These are phyloP conservation scores for Starmerella gropengiesseri DNA, from an alignment of 805 yeast genomes.

Conservation along the genomic window DNA sequence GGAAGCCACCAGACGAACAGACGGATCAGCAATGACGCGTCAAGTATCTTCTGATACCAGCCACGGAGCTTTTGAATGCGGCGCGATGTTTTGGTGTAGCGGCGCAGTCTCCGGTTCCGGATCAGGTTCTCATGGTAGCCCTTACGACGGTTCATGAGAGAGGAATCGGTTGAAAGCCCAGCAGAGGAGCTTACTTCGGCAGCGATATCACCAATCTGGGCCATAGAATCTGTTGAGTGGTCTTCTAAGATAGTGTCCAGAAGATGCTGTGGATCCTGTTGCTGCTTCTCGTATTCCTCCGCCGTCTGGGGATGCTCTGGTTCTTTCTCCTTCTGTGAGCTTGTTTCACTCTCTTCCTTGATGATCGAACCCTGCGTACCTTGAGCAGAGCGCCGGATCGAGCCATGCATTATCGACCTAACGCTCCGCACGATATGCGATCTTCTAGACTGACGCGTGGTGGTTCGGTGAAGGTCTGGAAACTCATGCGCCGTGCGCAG, in stretches of 20 bases:
- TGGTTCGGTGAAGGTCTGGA: slow-evolving; percentile 1
- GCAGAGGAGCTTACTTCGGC: slow-evolving; percentile 9
- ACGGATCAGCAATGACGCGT: slow-evolving; percentile 27
- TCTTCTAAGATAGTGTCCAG: slow-evolving; percentile 23
- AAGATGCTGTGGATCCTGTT: slow-evolving; percentile 21
- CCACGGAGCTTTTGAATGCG: slow-evolving; percentile 16
- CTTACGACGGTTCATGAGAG: slow-evolving; percentile 6
- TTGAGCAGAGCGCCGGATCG: background rate
- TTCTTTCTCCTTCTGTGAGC: background rate
- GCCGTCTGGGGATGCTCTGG: background rate
- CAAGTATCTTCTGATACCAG: slow-evolving; percentile 16
- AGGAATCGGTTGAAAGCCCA: background rate
- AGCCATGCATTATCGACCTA: slow-evolving; percentile 1
- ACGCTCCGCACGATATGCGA: slow-evolving; percentile 1
- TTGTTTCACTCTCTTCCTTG: slow-evolving; percentile 1
- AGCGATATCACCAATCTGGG: slow-evolving; percentile 22
- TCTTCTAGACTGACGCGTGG: no score
- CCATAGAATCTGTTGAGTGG: slow-evolving; percentile 16
- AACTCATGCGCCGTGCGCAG: slow-evolving; percentile 6
- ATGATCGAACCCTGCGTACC: background rate
- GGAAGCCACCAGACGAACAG: slow-evolving; percentile 32
- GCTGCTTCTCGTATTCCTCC: slow-evolving; percentile 9
- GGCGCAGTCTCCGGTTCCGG: slow-evolving; percentile 20
- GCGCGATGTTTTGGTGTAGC: slow-evolving; percentile 16
- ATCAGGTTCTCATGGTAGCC: slow-evolving; percentile 22